Evolutionary conservation across 345 rosid genomes (phyloP), one percentile per base, ranked within the genome.

Genomic region (Eucalyptus dawsonii): DNA sequence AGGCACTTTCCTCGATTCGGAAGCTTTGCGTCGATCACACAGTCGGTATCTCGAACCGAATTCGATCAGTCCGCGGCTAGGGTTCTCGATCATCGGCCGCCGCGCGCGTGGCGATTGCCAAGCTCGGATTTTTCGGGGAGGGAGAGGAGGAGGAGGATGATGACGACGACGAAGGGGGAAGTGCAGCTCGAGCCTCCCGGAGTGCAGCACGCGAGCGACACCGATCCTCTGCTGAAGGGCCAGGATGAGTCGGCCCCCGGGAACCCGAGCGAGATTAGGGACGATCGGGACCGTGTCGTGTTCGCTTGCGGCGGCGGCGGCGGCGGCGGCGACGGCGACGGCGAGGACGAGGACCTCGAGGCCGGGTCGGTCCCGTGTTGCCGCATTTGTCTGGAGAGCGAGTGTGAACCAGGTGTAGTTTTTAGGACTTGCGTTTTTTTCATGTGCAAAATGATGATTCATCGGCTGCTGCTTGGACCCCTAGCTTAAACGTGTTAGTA

Each of bases 351-450:
- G 22, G 97, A 96, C 93, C 67, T 95, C 29, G 99, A 97, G 92
- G 93, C 90, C 40, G 96, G 89, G 87, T 94, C 97, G 47, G 86
- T 94, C 91, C 96, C 98, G 89, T 92, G 95, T 88, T 97, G 99
- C 88, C 98, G 99, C 69, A 97, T 97, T 90, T 97, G 99, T 91
- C 96, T 97, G 29, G 99, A 97, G 93, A 91, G 94, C 91, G 99
- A 97, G 88, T 91, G 96, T 67, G 96, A 97, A 89, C 90, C 92
- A 88, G 98, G 98, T 94, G 69, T 76, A 24, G 16, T 27, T 50
- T 47, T 17, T 62, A 27, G 9, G n/a, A 27, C 60, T 17, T 1
- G 51, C 15, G 5, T 37, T 3, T 76, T 72, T 37, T 76, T 76
- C 27, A 11, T 76, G 42, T 37, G 9, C 14, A 76, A 21, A 76